Conservation (phyloP, 2,329 filamentous ascomycete genomes). For the Blastomyces parvus region DNA sequence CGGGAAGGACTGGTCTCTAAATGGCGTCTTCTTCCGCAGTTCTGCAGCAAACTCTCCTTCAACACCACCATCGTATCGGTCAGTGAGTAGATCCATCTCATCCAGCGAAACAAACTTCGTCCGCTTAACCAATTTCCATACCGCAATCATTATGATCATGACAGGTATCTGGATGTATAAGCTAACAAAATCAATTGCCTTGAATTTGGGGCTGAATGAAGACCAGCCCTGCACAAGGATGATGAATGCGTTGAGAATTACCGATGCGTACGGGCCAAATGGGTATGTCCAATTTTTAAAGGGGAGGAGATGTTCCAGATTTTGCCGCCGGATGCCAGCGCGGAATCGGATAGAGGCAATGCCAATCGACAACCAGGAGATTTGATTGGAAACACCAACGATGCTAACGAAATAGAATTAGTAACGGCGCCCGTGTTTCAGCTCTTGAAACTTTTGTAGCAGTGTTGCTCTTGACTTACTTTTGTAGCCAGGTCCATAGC, state of each 20-base stretch:
- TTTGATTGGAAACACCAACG: constrained; percentile 58
- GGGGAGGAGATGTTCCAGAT: constrained; percentile 52
- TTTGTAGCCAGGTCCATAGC: constrained; percentile 58
- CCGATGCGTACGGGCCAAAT: constrained; percentile 48
- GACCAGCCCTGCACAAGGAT: constrained; percentile 54
- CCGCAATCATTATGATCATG: constrained; percentile 47
- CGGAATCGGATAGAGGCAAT: constrained; percentile 58
- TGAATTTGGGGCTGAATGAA: constrained; percentile 52
- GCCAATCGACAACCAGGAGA: constrained; percentile 55
- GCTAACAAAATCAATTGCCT: constrained; percentile 52
- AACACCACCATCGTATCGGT: constrained; percentile 30
- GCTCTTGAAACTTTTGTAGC: no score
- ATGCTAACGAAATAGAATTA: constrained; percentile 33
- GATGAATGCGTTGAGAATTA: constrained; percentile 50
- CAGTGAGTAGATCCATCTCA: constrained; percentile 45
- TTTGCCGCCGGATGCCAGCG: constrained; percentile 46
- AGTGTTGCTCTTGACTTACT: constrained; percentile 33
- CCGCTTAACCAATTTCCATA: constrained; percentile 46
- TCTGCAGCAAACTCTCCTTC: constrained; percentile 24
- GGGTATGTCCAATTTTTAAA: constrained; percentile 61
- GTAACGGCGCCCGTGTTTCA: background rate
- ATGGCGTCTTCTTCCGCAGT: constrained; percentile 17
- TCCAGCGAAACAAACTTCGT: constrained; percentile 38
- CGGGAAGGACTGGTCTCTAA: constrained; percentile 15
- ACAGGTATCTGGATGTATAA: constrained; percentile 55